Percentiles rank a stretch among this genome's conserved stretches.
phyloP scores from a whole-genome alignment of 495 filamentous ascomycete species.

The Podospora didyma region DNA sequence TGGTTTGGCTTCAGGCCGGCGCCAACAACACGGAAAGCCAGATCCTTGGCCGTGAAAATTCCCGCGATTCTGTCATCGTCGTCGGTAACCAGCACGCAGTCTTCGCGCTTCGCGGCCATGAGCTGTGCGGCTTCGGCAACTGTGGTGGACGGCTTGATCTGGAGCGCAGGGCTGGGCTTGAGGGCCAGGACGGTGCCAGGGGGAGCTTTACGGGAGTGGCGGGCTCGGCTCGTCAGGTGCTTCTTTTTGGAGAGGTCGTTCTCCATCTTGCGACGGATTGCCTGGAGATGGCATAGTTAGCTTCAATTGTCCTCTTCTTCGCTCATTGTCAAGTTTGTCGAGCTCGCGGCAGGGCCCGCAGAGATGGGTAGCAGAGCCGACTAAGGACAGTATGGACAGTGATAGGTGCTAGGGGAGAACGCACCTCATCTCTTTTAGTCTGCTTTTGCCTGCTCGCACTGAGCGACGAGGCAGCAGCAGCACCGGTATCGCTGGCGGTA shows the following conservation, averaged over 20 bases:
- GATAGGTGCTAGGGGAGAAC: constrained; percentile 25
- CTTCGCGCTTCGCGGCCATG: constrained; percentile 98
- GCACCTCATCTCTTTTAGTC: constrained; percentile 95
- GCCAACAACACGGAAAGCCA: constrained; percentile 94
- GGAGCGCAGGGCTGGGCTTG: constrained; percentile 89
- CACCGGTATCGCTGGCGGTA: constrained; percentile 58
- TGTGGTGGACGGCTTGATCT: constrained; percentile 93
- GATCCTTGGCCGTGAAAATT: constrained; percentile 98
- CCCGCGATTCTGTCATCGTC: constrained; percentile 96
- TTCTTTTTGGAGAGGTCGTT: constrained; percentile 97
- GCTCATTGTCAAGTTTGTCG: too few species aligned
- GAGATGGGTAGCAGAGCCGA: constrained; percentile 6
- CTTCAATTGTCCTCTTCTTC: constrained; percentile 11
- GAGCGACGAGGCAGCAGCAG: constrained; percentile 54
- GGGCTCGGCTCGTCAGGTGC: constrained; percentile 66
- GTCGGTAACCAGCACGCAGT: constrained; percentile 98
- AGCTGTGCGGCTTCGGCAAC: constrained; percentile 96
- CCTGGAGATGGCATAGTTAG: constrained; percentile 52
- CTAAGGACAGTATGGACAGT: not conserved
- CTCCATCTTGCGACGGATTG: constrained; percentile 94
- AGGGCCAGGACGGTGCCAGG: constrained; percentile 93
- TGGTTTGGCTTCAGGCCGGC: constrained; percentile 84
- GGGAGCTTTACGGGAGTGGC: constrained; percentile 86
- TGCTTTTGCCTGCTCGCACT: constrained; percentile 90
- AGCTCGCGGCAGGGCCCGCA: too few species aligned